Evolutionary conservation across 2,329 filamentous ascomycete species (phyloP), one percentile per base, ranked within the genome.

Genomic region (Penicillium sp.): DNA sequence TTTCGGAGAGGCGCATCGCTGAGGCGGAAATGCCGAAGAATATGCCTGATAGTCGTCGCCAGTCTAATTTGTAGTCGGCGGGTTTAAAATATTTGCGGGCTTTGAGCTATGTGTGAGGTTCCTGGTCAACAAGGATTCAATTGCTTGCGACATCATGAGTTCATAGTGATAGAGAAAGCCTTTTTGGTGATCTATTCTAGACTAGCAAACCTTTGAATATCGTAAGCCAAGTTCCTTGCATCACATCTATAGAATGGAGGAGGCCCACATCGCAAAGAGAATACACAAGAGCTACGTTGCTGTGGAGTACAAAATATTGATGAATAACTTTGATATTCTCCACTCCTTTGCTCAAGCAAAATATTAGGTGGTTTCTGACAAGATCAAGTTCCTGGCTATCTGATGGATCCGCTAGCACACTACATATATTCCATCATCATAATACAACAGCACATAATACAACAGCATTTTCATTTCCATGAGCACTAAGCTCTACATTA

Each of bases 1-100:
- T 71, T 4, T 67, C 66, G 2, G 66, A 71, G 44, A 47, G 69
- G 40, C 66, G 70, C 16, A 49, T 71, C 41, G 18, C 39, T 4
- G 52, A 43, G 2, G 50, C 69, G 9, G 60, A 59, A 3, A 24
- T 71, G 14, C 57, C 65, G 3, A 41, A 39, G 14, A 43, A 18
- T 50, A 49, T 61, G 4, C 6, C 14, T 39, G 58, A 60, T 36
- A 47, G 37, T 2, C 36, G 31, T 2, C 55, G 55, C 11, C 50
- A 47, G 24, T 54, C 62, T 2, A 55, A 57, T 47, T 43, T 67
- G 14, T 65, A 59, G 31, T 10, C 1, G 9, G 24, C 10, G 9
- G 24, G 16, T 9, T 31, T 31, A 22, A 46, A 13, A 13, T 46
- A 16, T 2, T 22, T 5, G 13, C 14, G 13, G 4, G 9, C 7